Evolutionary conservation across 371 early-diverging fungal genomes (phyloP).

Genomic region (Mucor racemosus): DNA sequence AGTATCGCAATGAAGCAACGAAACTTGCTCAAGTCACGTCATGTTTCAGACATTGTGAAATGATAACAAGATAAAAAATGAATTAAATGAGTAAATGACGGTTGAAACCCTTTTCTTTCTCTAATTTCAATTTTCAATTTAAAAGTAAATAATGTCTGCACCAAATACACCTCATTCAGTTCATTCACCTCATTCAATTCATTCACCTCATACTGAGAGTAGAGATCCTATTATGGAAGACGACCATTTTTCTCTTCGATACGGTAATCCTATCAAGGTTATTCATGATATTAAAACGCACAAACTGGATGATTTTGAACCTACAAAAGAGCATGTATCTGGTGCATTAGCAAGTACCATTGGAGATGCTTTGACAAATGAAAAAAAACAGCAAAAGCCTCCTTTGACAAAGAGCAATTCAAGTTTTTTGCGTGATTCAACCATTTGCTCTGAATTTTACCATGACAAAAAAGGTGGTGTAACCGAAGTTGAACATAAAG

Average conservation of each 20-base stretch:
- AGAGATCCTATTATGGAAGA: slow-evolving; percentile 49
- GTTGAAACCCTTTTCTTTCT: neutral
- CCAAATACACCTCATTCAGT: slow-evolving; percentile 1
- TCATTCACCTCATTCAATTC: slow-evolving; percentile 5
- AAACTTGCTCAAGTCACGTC: neutral
- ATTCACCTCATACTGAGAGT: slow-evolving; percentile 15
- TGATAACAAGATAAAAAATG: neutral
- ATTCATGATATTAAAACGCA: slow-evolving; percentile 39
- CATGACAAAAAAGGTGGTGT: slow-evolving; percentile 34
- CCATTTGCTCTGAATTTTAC: slow-evolving; percentile 35
- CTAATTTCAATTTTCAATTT: neutral
- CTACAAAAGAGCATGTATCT: slow-evolving; percentile 32
- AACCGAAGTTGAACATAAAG: slow-evolving; percentile 35
- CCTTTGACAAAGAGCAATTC: slow-evolving; percentile 11
- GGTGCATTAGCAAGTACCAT: slow-evolving; percentile 17
- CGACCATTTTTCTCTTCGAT: slow-evolving; percentile 42
- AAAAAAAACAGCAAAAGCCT: neutral
- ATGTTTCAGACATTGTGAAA: slow-evolving; percentile 3
- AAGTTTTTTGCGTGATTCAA: slow-evolving; percentile 30
- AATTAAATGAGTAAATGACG: neutral
- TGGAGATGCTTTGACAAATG: neutral
- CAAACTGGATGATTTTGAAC: slow-evolving; percentile 30
- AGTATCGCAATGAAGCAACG: neutral
- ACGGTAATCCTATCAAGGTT: slow-evolving; percentile 45
- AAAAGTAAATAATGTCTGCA: neutral